Conservation (phyloP, 78 protist species). For the Dictyostelium citrinum region DNA sequence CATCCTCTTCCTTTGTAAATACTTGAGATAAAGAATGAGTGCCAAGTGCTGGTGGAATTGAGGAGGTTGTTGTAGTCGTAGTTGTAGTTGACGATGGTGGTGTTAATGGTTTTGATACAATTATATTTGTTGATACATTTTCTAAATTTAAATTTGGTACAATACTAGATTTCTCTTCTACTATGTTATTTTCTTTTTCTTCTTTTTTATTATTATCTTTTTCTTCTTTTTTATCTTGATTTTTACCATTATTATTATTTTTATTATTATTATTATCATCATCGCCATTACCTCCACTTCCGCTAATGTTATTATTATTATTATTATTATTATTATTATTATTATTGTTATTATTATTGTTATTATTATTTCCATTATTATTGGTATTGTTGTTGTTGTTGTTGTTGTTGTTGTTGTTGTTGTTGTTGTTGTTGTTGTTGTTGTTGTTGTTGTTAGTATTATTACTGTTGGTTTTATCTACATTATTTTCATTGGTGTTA, state of each 20-base stretch:
- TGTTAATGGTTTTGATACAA: not conserved
- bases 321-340: not conserved
- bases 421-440: not conserved
- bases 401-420: not conserved
- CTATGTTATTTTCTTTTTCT: not conserved
- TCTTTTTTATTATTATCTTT: not conserved
- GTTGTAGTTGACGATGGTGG: not conserved
- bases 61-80: not conserved
- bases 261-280: not conserved
- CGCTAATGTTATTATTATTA: not conserved
- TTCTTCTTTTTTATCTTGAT: not conserved
- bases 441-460: not conserved
- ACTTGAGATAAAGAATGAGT: not conserved
- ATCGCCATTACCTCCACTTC: not conserved
- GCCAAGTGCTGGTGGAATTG: not conserved
- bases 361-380: not conserved
- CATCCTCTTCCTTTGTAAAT: not conserved
- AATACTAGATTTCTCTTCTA: not conserved
- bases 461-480: not conserved
- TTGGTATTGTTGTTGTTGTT: not conserved
- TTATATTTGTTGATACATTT: not conserved
- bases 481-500: not conserved
- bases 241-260: not conserved
- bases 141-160: slow-evolving; percentile 1
- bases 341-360: slow-evolving; percentile 4